phyloP scores from a whole-genome alignment of 169 alveolate genomes.

The Fabrea salina region DNA sequence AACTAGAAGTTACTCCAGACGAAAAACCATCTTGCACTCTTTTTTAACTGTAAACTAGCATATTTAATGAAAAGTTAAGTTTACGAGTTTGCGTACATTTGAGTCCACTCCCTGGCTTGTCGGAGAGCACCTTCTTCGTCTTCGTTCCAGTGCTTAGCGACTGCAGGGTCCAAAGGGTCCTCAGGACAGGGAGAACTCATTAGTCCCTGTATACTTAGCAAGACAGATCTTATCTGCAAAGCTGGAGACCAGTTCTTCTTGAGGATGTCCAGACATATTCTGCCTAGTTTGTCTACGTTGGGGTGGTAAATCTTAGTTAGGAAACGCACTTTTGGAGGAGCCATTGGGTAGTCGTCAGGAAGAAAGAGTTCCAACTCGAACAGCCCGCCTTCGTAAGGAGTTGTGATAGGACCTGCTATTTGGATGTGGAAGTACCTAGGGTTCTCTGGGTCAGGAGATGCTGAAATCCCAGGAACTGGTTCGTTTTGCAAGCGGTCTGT shows the following conservation, averaged over 20 bases:
- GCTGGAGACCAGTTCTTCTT: slow-evolving; percentile 99
- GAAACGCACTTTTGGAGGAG: slow-evolving; percentile 97
- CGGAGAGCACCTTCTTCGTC: slow-evolving; percentile 90
- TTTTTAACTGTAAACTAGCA: too few relatives aligned
- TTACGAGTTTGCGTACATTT: slow-evolving; percentile 78
- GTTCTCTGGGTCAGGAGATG: slow-evolving; percentile 91
- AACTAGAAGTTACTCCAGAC: too few relatives aligned
- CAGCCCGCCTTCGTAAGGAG: slow-evolving; percentile 96
- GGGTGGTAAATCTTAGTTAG: slow-evolving; percentile 98
- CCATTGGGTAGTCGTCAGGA: slow-evolving; percentile 99
- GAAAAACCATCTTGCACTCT: too few relatives aligned
- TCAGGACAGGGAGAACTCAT: slow-evolving; percentile 98
- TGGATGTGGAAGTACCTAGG: slow-evolving; percentile 93
- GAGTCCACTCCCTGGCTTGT: slow-evolving; percentile 90
- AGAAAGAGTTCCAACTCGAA: slow-evolving; percentile 94
- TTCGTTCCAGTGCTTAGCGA: slow-evolving; percentile 94
- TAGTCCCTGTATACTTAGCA: slow-evolving; percentile 95
- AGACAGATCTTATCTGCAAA: slow-evolving; percentile 95
- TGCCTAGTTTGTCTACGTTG: slow-evolving; percentile 97
- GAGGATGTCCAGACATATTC: slow-evolving; percentile 97
- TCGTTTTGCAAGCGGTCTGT: slow-evolving; percentile 24
- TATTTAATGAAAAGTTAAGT: too few relatives aligned
- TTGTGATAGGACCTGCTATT: slow-evolving; percentile 95
- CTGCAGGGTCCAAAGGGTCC: slow-evolving; percentile 95
- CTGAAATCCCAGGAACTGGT: slow-evolving; percentile 93